These are phyloP conservation scores for Candida albicans DNA, from an alignment of 1,139 yeast genomes.

Conservation along the genomic window DNA sequence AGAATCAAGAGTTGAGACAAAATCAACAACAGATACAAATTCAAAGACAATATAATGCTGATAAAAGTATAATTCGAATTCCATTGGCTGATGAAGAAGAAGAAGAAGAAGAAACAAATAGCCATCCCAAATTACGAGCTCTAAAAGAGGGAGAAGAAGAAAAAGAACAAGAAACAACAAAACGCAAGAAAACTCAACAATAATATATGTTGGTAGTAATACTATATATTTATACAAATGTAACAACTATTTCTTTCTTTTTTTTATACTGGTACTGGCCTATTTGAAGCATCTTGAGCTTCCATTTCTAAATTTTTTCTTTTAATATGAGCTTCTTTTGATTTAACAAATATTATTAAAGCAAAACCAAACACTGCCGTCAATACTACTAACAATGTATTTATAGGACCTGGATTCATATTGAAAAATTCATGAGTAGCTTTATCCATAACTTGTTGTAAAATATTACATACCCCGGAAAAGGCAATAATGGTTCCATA, in stretches of 20 bases:
- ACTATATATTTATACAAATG: constrained; percentile 1
- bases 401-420: constrained; percentile 80
- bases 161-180: constrained; percentile 18
- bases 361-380: constrained; percentile 57
- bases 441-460: constrained; percentile 68
- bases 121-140: constrained; percentile 30
- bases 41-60: background rate
- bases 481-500: constrained; percentile 83
- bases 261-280: constrained; percentile 46
- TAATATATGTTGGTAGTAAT: constrained; percentile 6
- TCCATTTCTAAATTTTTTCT: constrained; percentile 60
- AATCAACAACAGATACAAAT: background rate
- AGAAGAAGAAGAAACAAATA: constrained; percentile 5
- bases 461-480: constrained; percentile 74
- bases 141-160: constrained; percentile 27
- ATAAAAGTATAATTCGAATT: background rate
- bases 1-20: background rate
- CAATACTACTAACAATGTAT: constrained; percentile 49
- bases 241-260: background rate
- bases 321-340: constrained; percentile 50
- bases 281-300: constrained; percentile 56
- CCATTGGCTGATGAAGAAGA: constrained; percentile 7
- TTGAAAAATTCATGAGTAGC: constrained; percentile 64
- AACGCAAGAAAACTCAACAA: constrained; percentile 5
- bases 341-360: constrained; percentile 53